These are phyloP conservation scores for Sugiyamaella xylanicola DNA, from an alignment of 1,139 yeast genomes.

Conservation along the genomic window DNA sequence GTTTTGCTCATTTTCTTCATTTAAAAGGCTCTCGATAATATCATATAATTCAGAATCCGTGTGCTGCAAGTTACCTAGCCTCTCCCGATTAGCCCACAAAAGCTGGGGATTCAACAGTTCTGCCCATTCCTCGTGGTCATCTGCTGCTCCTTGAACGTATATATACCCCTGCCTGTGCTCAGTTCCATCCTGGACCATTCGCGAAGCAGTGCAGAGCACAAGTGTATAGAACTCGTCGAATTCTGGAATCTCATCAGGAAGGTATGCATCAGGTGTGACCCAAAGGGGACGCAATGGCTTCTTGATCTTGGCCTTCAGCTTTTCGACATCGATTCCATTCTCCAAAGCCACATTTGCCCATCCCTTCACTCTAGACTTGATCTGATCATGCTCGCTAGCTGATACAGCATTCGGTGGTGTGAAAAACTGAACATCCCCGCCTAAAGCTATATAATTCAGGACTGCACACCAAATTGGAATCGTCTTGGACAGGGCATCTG, in stretches of 20 bases:
- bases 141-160: constrained; percentile 91
- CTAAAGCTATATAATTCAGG: constrained; percentile 54
- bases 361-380: constrained; percentile 51
- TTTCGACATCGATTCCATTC: constrained; percentile 46
- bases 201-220: constrained; percentile 66
- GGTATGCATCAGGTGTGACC: constrained; percentile 61
- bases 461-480: constrained; percentile 93
- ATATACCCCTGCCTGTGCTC: constrained; percentile 50
- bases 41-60: constrained; percentile 47
- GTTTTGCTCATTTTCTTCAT: background rate
- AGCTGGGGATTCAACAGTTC: constrained; percentile 53
- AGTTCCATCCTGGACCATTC: constrained; percentile 57
- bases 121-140: constrained; percentile 91
- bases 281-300: constrained; percentile 68
- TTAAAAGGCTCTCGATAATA: constrained; percentile 26
- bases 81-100: constrained; percentile 56
- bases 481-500: constrained; percentile 85
- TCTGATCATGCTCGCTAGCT: constrained; percentile 58
- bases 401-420: constrained; percentile 62
- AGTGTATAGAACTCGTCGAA: constrained; percentile 47
- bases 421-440: constrained; percentile 38
- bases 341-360: constrained; percentile 52
- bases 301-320: constrained; percentile 37
- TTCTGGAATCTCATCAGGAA: constrained; percentile 38
- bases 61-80: constrained; percentile 43